Percentiles rank a stretch among this genome's conserved stretches.
Evolutionary conservation across 192 early-diverging fungal species (phyloP).

Genomic region (Neocallimastix lanati): DNA sequence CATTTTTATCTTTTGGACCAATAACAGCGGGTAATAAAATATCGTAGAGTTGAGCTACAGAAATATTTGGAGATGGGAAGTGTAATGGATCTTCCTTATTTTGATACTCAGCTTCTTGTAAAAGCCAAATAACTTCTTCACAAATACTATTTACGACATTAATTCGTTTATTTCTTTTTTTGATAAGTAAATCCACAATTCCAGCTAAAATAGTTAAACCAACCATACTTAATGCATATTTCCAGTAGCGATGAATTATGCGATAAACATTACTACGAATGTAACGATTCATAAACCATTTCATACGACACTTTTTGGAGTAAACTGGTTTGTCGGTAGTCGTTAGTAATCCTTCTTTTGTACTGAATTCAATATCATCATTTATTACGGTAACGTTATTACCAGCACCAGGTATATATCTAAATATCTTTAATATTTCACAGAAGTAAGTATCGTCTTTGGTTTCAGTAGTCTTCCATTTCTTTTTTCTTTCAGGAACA

Average conservation of each 20-base stretch:
- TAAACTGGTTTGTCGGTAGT: not conserved
- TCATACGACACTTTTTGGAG: not conserved
- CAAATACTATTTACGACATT: not conserved
- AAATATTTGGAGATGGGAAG: not conserved
- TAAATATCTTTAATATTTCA: not conserved
- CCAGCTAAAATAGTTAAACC: not conserved
- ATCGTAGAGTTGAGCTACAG: not conserved
- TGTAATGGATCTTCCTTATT: not conserved
- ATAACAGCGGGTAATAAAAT: not conserved
- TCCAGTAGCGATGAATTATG: not conserved
- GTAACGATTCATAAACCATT: not conserved
- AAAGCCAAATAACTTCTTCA: not conserved
- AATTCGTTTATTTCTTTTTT: not conserved
- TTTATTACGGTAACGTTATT: not conserved
- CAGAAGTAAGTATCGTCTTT: not conserved
- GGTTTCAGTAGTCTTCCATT: not conserved
- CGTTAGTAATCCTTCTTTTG: not conserved
- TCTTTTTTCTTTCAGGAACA: not conserved
- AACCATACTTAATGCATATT: not conserved
- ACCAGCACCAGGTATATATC: not conserved
- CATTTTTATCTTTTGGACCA: not conserved
- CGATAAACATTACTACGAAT: not conserved
- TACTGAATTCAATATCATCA: not conserved
- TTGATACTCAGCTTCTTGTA: not conserved
- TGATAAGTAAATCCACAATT: not conserved